These are phyloP conservation scores for Cyclotella sp. DNA, from an alignment of 108 stramenopile genomes.

Conservation along the genomic window DNA sequence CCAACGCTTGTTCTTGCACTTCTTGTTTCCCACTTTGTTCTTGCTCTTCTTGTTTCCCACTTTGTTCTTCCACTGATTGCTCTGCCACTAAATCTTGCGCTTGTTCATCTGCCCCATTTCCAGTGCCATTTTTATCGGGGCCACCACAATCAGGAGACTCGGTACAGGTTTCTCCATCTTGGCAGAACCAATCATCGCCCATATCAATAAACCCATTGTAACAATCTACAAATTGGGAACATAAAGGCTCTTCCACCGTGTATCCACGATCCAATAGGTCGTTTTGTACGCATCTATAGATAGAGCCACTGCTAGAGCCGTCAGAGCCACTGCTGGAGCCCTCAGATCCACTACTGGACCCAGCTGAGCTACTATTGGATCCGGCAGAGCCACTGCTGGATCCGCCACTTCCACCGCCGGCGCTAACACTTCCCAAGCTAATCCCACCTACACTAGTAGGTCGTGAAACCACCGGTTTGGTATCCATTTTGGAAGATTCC, in stretches of 20 bases:
- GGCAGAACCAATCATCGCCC: slow-evolving; percentile 50
- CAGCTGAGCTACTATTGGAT: too few relatives aligned
- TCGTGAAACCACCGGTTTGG: too few relatives aligned
- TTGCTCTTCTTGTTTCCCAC: not conserved
- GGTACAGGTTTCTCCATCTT: slow-evolving; percentile 28
- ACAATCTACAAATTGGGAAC: slow-evolving; percentile 32
- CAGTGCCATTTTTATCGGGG: not conserved
- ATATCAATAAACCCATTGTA: slow-evolving; percentile 42
- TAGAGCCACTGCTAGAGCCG: not conserved
- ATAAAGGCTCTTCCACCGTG: slow-evolving; percentile 22
- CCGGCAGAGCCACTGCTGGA: not conserved
- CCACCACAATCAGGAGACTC: slow-evolving; percentile 18
- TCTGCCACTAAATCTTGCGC: not conserved
- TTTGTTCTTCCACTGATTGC: not conserved
- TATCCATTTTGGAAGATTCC: not conserved
- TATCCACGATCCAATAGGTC: slow-evolving; percentile 30
- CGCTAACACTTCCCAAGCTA: not conserved
- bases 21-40: not conserved
- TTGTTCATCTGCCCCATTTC: not conserved
- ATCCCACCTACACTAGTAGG: not conserved
- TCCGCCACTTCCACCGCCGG: not conserved
- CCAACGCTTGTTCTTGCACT: not conserved
- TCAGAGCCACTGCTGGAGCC: not conserved
- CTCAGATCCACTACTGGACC: not conserved
- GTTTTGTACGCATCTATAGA: slow-evolving; percentile 28